Evolutionary conservation across 2,329 filamentous ascomycete genomes (phyloP).

Genomic region (Lasiodiplodia sp.): DNA sequence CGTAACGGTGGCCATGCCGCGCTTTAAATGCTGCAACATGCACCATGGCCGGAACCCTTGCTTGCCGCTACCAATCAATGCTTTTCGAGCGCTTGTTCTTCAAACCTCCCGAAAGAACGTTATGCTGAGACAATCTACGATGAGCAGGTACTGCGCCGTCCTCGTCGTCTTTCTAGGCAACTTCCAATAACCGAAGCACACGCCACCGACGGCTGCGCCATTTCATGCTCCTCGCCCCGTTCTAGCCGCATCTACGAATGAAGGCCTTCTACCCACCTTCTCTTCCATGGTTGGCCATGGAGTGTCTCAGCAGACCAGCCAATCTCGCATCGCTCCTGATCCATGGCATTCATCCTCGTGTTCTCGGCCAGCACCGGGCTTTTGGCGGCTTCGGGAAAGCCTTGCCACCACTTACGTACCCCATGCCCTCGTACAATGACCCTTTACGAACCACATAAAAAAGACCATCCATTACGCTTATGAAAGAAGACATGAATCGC

Average conservation of each 20-base stretch:
- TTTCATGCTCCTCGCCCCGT: too few relatives aligned
- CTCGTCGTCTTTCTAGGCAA: conserved; percentile 31
- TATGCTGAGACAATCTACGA: background rate
- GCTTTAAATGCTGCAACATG: background rate
- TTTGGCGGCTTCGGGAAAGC: background rate
- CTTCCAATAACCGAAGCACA: conserved; percentile 12
- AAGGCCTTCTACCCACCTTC: background rate
- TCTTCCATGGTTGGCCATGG: background rate
- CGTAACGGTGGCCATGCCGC: background rate
- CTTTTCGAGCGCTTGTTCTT: background rate
- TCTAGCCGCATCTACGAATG: too few relatives aligned
- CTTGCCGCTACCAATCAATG: background rate
- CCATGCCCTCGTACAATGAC: background rate
- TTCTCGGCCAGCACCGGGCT: background rate
- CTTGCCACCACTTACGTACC: background rate
- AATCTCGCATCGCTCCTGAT: background rate
- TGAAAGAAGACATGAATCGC: background rate
- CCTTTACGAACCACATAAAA: background rate
- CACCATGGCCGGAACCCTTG: background rate
- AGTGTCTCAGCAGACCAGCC: background rate
- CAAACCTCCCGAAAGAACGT: background rate
- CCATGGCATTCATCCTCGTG: background rate
- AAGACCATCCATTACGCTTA: background rate
- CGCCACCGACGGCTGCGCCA: background rate
- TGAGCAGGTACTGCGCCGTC: conserved; percentile 29